phyloP scores from a whole-genome alignment of 169 alveolate species.

The Cyclospora cayetanensis region DNA sequence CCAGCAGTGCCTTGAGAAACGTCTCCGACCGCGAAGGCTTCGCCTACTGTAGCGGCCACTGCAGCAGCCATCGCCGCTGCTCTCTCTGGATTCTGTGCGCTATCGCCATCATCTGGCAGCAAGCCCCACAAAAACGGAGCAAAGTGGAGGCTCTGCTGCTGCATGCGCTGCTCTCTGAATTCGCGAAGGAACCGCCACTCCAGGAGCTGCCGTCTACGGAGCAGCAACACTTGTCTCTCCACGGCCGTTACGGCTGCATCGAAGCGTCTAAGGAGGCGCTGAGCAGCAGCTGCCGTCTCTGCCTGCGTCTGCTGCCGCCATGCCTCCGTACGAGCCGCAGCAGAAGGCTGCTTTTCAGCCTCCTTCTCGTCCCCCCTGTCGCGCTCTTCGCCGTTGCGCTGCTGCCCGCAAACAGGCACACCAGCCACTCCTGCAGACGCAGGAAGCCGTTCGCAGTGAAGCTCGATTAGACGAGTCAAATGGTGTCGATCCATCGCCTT shows the following conservation, averaged over 20 bases:
- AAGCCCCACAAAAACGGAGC: slow-evolving; percentile 62
- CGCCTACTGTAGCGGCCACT: not conserved
- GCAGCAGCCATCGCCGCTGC: slow-evolving; percentile 19
- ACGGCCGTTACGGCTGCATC: slow-evolving; percentile 66
- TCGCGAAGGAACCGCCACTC: slow-evolving; percentile 70
- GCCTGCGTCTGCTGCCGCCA: not conserved
- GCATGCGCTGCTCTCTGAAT: slow-evolving; percentile 65
- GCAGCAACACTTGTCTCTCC: slow-evolving; percentile 69
- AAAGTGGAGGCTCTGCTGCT: slow-evolving; percentile 46
- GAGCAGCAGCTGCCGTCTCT: slow-evolving; percentile 35
- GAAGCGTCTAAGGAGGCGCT: slow-evolving; percentile 28
- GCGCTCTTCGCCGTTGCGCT: not conserved
- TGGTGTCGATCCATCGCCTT: slow-evolving; percentile 63
- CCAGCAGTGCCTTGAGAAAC: slow-evolving; percentile 2
- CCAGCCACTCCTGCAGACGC: not conserved
- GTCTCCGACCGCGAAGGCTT: not conserved
- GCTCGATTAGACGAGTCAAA: slow-evolving; percentile 30
- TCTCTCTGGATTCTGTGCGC: slow-evolving; percentile 17
- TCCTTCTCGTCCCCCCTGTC: not conserved
- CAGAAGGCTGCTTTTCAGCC: not conserved
- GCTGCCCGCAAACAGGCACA: not conserved
- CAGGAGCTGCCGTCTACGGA: slow-evolving; percentile 70
- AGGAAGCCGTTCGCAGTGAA: not conserved
- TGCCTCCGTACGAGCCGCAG: not conserved
- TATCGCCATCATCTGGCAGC: slow-evolving; percentile 15